Evolutionary conservation across 106 monocot species (phyloP).

Genomic region (Apostasia shenzhenica): DNA sequence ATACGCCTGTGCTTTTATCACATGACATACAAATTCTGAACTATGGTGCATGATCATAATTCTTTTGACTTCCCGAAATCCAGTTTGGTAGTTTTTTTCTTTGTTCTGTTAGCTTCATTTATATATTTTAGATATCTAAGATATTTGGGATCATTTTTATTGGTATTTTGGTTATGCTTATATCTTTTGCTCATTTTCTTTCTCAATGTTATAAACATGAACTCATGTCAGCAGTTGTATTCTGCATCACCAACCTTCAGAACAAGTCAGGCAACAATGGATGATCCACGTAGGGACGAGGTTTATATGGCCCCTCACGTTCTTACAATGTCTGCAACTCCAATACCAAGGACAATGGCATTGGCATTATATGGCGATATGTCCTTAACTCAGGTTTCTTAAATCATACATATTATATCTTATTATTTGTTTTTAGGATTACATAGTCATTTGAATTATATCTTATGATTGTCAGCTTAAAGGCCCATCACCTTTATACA

Average conservation of each 20-base stretch:
- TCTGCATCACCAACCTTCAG: slow-evolving; percentile 29
- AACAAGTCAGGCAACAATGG: slow-evolving; percentile 4
- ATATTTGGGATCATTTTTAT: too few species aligned
- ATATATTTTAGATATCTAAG: too few species aligned
- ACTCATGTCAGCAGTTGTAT: slow-evolving; percentile 49
- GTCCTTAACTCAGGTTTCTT: slow-evolving; percentile 82
- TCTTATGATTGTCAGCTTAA: too few species aligned
- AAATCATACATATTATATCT: neutral
- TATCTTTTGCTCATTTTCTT: neutral
- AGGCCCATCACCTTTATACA: too few species aligned
- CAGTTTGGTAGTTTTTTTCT: too few species aligned
- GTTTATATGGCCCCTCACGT: slow-evolving; percentile 90
- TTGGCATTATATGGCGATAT: slow-evolving; percentile 92
- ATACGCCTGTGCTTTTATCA: too few species aligned
- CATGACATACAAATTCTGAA: too few species aligned
- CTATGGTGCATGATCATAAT: too few species aligned
- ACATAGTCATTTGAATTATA: neutral
- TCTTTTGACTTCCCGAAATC: too few species aligned
- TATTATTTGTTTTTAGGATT: neutral
- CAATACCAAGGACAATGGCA: slow-evolving; percentile 93
- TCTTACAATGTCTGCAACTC: slow-evolving; percentile 96
- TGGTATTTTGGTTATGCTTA: neutral
- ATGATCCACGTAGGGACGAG: slow-evolving; percentile 32
- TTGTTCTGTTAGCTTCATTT: too few species aligned
- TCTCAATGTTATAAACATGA: neutral